Base-by-base conservation (phyloP, 2,329 filamentous ascomycete genomes). In the Alternaria consortialis region DNA sequence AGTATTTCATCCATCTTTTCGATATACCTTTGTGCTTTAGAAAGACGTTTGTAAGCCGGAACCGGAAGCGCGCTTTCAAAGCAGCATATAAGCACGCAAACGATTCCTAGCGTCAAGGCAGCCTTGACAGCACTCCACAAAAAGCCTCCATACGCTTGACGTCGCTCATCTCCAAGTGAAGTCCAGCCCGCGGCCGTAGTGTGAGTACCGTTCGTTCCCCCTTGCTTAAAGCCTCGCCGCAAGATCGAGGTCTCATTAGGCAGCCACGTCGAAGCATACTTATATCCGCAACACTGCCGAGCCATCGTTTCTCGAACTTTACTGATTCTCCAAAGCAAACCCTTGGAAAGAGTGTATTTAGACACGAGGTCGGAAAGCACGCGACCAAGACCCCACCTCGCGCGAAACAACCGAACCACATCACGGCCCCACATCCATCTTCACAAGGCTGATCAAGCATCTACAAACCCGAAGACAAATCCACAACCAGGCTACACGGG, bases 111-210 rank as follows among this genome's bases (percentile, higher is more conserved):
- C 34, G 34, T 36, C 31, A 40, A 56, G 54, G 17, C 43, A 56
- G 54, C 54, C 44, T 42, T 56, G 43, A 23, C 36, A 36, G 44
- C 44, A 34, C 27, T 20, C 54, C 34, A 51, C 39, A 52, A 37
- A 50, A 52, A 52, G 37, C 11, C 17, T 25, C 12, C 15, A 23
- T 11, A 23, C 36, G n/a, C 27, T 44, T 7, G 23, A 42, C 39
- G 27, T 12, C 39, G 39, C 9, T 25, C 53, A 29, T 48, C 31
- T 48, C 31, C 43, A 56, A 25, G 20, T 37, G 20, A 17, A 34
- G 7, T 37, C 40, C 36, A 46, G 50, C 27, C 39, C 23, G 46
- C 46, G 31, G 46, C 46, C 32, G 46, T 50, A 50, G 32, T 37
- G 46, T 36, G 46, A 50, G 20, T 34, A 50, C 32, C 20, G 32